Evolutionary conservation across 2,329 filamentous ascomycete genomes (phyloP), one percentile per base, ranked within the genome.

Genomic region (Epichloe brachyelytri): DNA sequence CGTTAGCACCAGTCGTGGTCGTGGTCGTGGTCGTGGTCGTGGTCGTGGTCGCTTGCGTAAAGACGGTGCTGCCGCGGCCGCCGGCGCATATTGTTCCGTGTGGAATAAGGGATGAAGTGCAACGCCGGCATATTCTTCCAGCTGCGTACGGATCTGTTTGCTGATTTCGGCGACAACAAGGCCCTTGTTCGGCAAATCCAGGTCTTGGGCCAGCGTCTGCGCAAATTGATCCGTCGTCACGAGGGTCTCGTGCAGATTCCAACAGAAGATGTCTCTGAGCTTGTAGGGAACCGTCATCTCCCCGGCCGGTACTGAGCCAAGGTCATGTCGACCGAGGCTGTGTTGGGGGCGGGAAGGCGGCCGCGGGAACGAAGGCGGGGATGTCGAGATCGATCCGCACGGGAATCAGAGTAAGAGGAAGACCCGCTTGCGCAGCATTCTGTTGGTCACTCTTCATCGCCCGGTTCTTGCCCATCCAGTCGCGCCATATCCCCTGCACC

Each of bases 331-430:
- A 83, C 78, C 15, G 75, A 73, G 34, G 69, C 73, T 51, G 82
- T 80, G 53, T 78, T 75, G 11, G 82, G 2, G 78, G 72, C 5
- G 83, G 82, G 49, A 86, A 74, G 5, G 85, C 74, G 19, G 84
- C 72, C 36, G 78, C 71, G 12, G 86, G 84, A 11, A 79, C 73
- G 69, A 85, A 93, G 51, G 88, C 75, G 46, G 88, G 83, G 34
- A 98, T 83, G 64, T 97, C 91, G 64, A 97, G 77, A 63, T 98
- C 93, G 67, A 98, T 95, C 53, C 91, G 87, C 61, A 98, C 96
- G 17, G 93, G 93, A 53, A 98, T 91, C 49, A 97, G 75, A 1
- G 88, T 95, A 48, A 95, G 77, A 4, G 93, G 93, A 37, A 98
- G 78, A 47, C 81, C 82, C 37, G 88, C 83, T 60, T 84, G 80